These are phyloP conservation scores for Metarhizium guizhouense DNA, from an alignment of 2,329 filamentous ascomycete species.

Conservation along the genomic window DNA sequence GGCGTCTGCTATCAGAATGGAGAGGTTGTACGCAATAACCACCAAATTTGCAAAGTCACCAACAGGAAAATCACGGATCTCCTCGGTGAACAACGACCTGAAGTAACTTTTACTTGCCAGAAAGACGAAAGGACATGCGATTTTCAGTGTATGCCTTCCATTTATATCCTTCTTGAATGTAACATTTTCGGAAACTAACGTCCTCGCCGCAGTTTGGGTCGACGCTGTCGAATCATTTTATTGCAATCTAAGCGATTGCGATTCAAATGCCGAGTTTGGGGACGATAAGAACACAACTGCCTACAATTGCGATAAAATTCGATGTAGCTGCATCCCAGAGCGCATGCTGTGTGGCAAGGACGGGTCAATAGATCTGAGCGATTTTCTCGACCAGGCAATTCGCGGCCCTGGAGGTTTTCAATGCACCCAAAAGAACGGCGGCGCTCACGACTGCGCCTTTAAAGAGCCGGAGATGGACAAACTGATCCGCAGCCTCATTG, in stretches of 20 bases:
- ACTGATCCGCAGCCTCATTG: constrained; percentile 80
- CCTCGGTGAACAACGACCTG: constrained; percentile 74
- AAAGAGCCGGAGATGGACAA: constrained; percentile 89
- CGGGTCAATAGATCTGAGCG: constrained; percentile 83
- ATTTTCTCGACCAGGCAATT: constrained; percentile 77
- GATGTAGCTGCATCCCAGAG: constrained; percentile 80
- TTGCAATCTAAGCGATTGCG: constrained; percentile 77
- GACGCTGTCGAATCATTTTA: constrained; percentile 93
- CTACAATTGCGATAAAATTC: constrained; percentile 77
- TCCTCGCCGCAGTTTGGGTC: constrained; percentile 66
- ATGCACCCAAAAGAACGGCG: constrained; percentile 58
- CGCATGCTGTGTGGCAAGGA: constrained; percentile 91
- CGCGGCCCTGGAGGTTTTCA: constrained; percentile 80
- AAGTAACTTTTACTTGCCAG: constrained; percentile 91
- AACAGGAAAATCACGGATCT: constrained; percentile 88
- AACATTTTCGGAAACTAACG: neutral
- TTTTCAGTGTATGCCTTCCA: constrained; percentile 68
- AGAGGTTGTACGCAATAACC: constrained; percentile 86
- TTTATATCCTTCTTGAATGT: constrained; percentile 5
- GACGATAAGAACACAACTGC: constrained; percentile 68
- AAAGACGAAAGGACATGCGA: constrained; percentile 69
- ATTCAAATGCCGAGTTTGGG: constrained; percentile 59
- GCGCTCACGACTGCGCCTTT: constrained; percentile 64
- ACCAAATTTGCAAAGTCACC: constrained; percentile 95
- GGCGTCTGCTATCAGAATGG: constrained; percentile 91